Evolutionary conservation across 352 stramenopile species (phyloP), one percentile per base, ranked within the genome.

Genomic region (Globisporangium mamillatum): DNA sequence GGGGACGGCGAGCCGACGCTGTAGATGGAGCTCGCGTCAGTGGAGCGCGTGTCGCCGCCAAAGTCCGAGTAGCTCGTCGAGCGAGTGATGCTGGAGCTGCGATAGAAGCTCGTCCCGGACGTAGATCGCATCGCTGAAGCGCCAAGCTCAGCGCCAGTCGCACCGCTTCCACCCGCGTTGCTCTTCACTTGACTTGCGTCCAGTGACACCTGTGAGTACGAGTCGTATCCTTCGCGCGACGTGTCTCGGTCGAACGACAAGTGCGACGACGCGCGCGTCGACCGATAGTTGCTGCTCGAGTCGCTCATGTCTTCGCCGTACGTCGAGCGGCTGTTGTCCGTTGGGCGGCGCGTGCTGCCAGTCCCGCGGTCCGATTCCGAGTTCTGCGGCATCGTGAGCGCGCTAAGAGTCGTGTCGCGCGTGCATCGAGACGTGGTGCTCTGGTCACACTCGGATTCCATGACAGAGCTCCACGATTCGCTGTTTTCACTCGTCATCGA

Each of bases 381-480:
- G 6, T 77, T 61, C 14, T 83, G 71, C 0, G 78, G 70, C 32
- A 59, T 67, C 9, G 81, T 90, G 65, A 86, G 78, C 34, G 69
- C 77, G 70, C 82, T 93, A n/a, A 93, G 72, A 5, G 69, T 78
- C 38, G 85, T 92, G 59, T 93, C 85, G 9, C 85, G 85, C 18
- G 85, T 93, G 69, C 84, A 84, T 18, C 85, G 85, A 44, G 78
- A 85, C 12, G 70, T 63, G 16, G 66, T 69, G 22, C 70, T 70
- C 25, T 72, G 56, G 20, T 90, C 77, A 16, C 69, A 81, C 8
- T 93, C 85, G 4, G 85, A 93, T 38, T 74, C 83, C 52, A 93
- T 66, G 25, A 93, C 85, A 1, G 85, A 93, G 67, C 85, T 93
- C 85, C 85, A 93, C 22, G 80, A 83, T 24, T 84, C 78, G 29